Base-by-base conservation (phyloP, 805 yeast species). In the Tetrapisispora namnaoensis region DNA sequence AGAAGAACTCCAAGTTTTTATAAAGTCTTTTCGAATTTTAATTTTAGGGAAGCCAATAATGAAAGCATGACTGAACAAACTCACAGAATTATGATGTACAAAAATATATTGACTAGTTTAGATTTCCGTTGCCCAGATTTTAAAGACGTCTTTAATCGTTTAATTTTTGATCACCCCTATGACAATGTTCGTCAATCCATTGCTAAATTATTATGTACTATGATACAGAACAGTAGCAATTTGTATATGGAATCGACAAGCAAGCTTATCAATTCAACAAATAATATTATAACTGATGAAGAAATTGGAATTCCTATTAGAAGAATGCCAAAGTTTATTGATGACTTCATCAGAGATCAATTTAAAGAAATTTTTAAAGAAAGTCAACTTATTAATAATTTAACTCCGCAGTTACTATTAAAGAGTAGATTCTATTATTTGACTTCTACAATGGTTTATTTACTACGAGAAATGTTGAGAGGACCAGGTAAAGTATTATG, bases 131-230 rank as follows among this genome's bases (percentile, higher is more conserved):
- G 75, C 48, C 78, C 78, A 17, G 64, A 73, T 22, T 69, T 78
- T n/a, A 77, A 73, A 8, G 65, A 63, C 2, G 50, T 75, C 3
- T 56, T 79, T 21, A 64, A 72, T 0, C 63, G 62, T 30, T 62
- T 83, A 38, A 71, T 61, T 8, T 62, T 74, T 40, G 70, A 76
- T 42, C 89, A 86, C 60, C 83, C 85, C 6, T 85, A 85, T 60
- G 82, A 81, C 49, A 78, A 79, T 11, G 89, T 90, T 6, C 72
- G 95, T 21, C 79, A 75, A 20, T 80, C 80, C 45, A 69, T 85
- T 44, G 91, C 90, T 0, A 71, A 78, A 2, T 66, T 82, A 5
- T 60, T 88, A n/a, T 47, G 56, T 6, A 55, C 62, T 1, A 40
- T 64, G 16, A 51, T 63, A 17, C 62, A 62, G 43, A 58, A 56